Base-by-base conservation (phyloP, 2,329 filamentous ascomycete species). In the Periconia sp. region DNA sequence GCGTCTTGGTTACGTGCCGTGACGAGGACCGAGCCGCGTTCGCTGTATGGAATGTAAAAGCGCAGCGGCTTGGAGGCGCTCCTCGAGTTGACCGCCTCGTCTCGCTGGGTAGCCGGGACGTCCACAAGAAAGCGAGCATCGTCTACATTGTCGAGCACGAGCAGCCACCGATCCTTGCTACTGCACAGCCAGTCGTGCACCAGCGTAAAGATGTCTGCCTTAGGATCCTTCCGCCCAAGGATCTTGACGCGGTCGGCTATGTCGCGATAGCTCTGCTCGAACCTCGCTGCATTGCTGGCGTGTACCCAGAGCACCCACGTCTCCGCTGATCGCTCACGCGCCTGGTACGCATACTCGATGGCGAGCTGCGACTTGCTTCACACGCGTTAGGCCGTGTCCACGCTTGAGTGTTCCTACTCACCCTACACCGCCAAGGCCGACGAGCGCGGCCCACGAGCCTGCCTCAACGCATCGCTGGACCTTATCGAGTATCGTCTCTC, bases 381-480 rank as follows among this genome's bases (percentile, higher is more conserved):
- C n/a, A n/a, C n/a, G n/a, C n/a, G 26, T 15, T 12, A 25, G 23
- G 23, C 23, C 23, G 23, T 25, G 23, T 25, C 23, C 28, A 31
- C 28, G 11, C 28, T 31, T 15, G 11, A 16, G 11, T 31, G 28
- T 31, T 31, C 28, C 15, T 31, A 31, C 54, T 50, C 54, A n/a
- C n/a, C n/a, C n/a, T n/a, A n/a, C n/a, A n/a, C n/a, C n/a, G n/a
- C n/a, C n/a, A n/a, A n/a, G n/a, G 16, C 18, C 55, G 13, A 54
- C 40, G 13, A 59, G 54, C 15, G 54, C 56, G 15, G 28, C 40
- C 16, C 54, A 43, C 28, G 29, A 21, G 18, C 35, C 43, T 33
- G 45, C 41, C 23, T 12, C 18, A 8, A 34, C 25, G 36, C 40
- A 43, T 26, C 33, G 32, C 12, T 31, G 28, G 25, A 57, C 42